These are phyloP conservation scores for Xylariales sp. DNA, from an alignment of 2,329 filamentous ascomycete species.

Conservation along the genomic window DNA sequence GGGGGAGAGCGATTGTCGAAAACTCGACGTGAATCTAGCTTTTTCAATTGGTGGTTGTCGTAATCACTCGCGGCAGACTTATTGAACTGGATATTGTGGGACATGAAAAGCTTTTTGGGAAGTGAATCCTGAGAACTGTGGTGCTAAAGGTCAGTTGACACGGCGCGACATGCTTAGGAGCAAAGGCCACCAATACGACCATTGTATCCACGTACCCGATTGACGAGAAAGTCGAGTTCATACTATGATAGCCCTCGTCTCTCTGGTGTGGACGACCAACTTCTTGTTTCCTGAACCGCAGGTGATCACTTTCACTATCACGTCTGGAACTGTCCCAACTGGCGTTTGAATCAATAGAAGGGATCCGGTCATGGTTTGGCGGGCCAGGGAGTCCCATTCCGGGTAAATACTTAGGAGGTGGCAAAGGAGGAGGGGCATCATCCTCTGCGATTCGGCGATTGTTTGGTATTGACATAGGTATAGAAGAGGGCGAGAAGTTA, in stretches of 20 bases:
- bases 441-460: constrained; percentile 48
- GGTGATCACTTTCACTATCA: constrained; percentile 43
- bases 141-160: constrained; percentile 27
- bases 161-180: not conserved
- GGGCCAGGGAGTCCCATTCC: constrained; percentile 43
- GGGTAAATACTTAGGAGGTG: constrained; percentile 51
- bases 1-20: constrained; percentile 60
- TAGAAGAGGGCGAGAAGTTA: constrained; percentile 50
- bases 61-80: constrained; percentile 57
- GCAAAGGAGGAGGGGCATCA: constrained; percentile 52
- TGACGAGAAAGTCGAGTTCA: constrained; percentile 48
- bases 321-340: constrained; percentile 47
- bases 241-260: constrained; percentile 52
- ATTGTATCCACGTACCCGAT: constrained; percentile 41
- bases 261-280: constrained; percentile 41
- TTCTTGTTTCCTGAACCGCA: constrained; percentile 40
- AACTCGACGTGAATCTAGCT: constrained; percentile 61
- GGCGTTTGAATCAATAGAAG: constrained; percentile 47
- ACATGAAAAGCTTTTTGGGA: constrained; percentile 59
- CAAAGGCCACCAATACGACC: not conserved
- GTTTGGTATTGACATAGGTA: constrained; percentile 54
- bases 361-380: constrained; percentile 44
- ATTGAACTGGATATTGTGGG: constrained; percentile 61
- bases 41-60: constrained; percentile 65
- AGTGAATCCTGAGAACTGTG: constrained; percentile 57